Percentiles rank a stretch among this genome's conserved stretches.
Conservation (phyloP, 768 basidiomycete species). For the Xerocomus spinulosus region DNA sequence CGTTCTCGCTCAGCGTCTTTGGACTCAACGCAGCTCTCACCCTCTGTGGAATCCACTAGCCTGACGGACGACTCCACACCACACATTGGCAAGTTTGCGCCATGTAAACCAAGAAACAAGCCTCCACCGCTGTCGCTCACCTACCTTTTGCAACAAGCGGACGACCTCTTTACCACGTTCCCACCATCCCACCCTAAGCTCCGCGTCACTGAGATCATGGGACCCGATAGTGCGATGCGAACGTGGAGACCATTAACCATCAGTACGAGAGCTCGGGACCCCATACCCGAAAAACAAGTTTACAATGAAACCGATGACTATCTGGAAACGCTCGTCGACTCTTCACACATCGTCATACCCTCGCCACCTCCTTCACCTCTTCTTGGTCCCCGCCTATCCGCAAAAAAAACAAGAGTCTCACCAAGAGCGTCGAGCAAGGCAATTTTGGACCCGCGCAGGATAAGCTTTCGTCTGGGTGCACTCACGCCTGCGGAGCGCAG, state of each 20-base stretch:
- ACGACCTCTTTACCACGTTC: constrained; percentile 51
- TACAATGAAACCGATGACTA: constrained; percentile 26
- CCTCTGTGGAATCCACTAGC: background rate
- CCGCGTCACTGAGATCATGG: constrained; percentile 57
- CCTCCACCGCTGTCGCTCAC: constrained; percentile 39
- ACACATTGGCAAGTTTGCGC: background rate
- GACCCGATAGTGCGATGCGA: constrained; percentile 69
- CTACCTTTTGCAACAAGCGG: constrained; percentile 51
- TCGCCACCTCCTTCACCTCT: constrained; percentile 23
- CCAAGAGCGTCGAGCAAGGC: constrained; percentile 6
- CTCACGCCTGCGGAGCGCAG: constrained; percentile 28
- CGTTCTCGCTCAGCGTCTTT: constrained; percentile 10
- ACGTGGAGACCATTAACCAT: constrained; percentile 53
- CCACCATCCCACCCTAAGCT: constrained; percentile 59
- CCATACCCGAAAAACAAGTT: constrained; percentile 21
- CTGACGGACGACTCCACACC: background rate
- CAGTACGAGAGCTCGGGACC: constrained; percentile 4
- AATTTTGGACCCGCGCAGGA: constrained; percentile 13
- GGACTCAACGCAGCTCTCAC: background rate
- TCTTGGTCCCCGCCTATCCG: constrained; percentile 3
- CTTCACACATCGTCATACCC: constrained; percentile 22
- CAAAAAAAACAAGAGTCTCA: constrained; percentile 20
- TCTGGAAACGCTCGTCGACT: constrained; percentile 22
- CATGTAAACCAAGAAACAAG: constrained; percentile 12
- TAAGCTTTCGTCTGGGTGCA: constrained; percentile 20